A percentile compares a stretch with the other conserved stretches of the same genome.
phyloP scores from a whole-genome alignment of 108 stramenopile genomes.

The Poteriospumella lacustris region DNA sequence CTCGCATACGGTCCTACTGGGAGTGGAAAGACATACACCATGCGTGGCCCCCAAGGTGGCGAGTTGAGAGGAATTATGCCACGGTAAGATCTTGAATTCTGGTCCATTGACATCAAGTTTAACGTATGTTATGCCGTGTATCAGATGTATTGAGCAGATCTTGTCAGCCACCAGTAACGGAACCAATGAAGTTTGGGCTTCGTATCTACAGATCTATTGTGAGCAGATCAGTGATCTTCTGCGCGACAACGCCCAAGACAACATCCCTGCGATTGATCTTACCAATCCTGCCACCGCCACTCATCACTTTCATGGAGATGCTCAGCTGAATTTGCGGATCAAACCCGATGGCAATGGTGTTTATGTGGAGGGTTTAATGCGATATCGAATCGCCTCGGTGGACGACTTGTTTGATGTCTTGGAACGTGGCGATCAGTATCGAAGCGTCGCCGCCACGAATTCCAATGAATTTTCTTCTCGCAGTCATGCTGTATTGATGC shows the following conservation, averaged over 20 bases:
- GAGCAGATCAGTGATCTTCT: constrained; percentile 37
- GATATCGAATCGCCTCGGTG: not conserved
- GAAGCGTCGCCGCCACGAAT: constrained; percentile 37
- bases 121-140: not conserved
- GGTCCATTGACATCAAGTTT: not conserved
- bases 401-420: not conserved
- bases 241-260: not conserved
- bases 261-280: not conserved
- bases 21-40: constrained; percentile 41
- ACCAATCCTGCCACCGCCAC: not conserved
- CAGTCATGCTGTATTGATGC: constrained; percentile 47
- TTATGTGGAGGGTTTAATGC: constrained; percentile 24
- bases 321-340: constrained; percentile 23
- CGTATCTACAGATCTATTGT: constrained; percentile 44
- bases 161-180: not conserved
- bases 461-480: constrained; percentile 50
- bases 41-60: constrained; percentile 15
- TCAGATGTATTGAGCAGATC: not conserved
- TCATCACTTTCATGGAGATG: not conserved
- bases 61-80: too few relatives aligned
- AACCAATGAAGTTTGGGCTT: not conserved
- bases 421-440: constrained; percentile 28
- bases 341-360: constrained; percentile 19
- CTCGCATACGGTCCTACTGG: constrained; percentile 42
- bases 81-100: too few relatives aligned